These are phyloP conservation scores for Curvularia verruculosa DNA, from an alignment of 2,329 filamentous ascomycete genomes.

Conservation along the genomic window DNA sequence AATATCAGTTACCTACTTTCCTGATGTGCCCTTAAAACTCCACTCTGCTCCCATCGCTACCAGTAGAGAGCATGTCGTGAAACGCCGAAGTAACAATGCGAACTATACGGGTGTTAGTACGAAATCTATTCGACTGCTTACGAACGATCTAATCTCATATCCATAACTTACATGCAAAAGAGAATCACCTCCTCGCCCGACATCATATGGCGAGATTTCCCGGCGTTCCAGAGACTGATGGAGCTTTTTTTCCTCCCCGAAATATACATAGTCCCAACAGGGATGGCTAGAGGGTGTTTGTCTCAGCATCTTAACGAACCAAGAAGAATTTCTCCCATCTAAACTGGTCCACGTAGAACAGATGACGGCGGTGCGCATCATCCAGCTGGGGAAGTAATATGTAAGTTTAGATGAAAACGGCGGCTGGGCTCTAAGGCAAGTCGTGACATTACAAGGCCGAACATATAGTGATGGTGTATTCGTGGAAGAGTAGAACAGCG, in stretches of 20 bases:
- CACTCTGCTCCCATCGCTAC: neutral
- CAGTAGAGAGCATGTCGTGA: neutral
- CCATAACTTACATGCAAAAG: neutral
- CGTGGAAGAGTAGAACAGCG: neutral
- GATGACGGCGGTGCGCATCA: neutral
- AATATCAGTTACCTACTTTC: neutral
- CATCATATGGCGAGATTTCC: neutral
- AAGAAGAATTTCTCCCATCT: neutral
- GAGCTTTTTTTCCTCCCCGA: neutral
- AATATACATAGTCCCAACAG: neutral
- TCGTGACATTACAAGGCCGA: neutral
- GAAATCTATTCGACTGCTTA: neutral
- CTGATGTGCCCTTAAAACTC: neutral
- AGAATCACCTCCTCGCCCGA: neutral
- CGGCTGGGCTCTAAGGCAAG: neutral
- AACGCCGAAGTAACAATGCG: neutral
- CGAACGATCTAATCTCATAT: neutral
- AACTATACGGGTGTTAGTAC: neutral
- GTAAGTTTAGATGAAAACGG: neutral
- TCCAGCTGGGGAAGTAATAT: neutral
- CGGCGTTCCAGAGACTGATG: neutral
- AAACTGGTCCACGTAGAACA: neutral
- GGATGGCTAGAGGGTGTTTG: neutral
- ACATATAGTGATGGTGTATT: neutral
- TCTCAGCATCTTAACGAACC: neutral